Evolutionary conservation across 257 asterid species (phyloP), one percentile per base, ranked within the genome.

Genomic region (Forsythia suspensa): DNA sequence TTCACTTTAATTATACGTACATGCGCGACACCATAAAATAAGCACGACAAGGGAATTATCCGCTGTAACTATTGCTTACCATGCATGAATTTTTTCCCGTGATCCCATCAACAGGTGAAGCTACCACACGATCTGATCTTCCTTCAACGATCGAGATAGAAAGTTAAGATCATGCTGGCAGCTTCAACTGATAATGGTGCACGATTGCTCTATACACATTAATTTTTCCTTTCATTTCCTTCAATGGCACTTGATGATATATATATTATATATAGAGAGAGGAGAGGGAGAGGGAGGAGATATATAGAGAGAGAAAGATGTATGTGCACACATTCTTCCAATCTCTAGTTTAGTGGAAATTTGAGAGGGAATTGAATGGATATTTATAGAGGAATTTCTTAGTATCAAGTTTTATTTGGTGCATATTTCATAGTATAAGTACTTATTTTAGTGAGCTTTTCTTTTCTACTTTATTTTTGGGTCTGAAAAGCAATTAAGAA

Each of bases 121-220:
- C 80, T 76, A 48, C 81, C 84, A 77, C 72, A 80, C 73, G 87
- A 83, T 76, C 87, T 80, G 67, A 80, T 83, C 82, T 77, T 76
- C 24, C 42, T 37, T n/a, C 7, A 0, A 13, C 21, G 40, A 29
- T 29, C 34, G 1, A 63, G 36, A 3, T 16, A 37, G 61, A 73
- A 72, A 39, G 68, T 72, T 44, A 16, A 69, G 80, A 48, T 77
- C 75, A 48, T 20, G 55, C 65, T 51, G 76, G 76, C 68, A 42
- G 73, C 63, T 76, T 76, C 73, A 76, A 5, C 80, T 66, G 65
- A 37, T 65, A 66, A 71, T 71, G 75, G 74, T 40, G 57, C 75
- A 77, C 69, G 24, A 13, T 44, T 52, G 12, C 15, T 76, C 52
- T 7, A 61, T 75, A 38, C 18, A 44, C 29, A 1, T 39, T 0